Percentiles rank a stretch among this genome's conserved stretches.
These are phyloP conservation scores for Spizellomyces punctatus DNA, from an alignment of 192 early-diverging fungal genomes.

Conservation along the genomic window DNA sequence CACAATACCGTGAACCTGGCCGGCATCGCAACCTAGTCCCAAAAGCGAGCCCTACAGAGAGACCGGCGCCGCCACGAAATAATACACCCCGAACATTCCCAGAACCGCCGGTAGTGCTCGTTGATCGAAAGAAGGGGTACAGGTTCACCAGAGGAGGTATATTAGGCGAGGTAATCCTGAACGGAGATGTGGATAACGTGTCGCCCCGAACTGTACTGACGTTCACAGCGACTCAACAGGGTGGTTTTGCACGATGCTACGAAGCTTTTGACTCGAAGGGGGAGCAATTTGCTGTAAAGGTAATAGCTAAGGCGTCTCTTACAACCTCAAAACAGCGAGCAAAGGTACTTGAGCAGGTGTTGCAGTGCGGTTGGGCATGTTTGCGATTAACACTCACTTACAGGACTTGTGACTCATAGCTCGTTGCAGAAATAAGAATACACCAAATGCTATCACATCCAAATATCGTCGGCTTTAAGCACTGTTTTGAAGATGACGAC, in stretches of 20 bases:
- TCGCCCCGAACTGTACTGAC: constrained; percentile 26
- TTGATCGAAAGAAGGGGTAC: constrained; percentile 23
- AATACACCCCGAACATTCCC: constrained; percentile 17
- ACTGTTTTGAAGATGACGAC: constrained; percentile 85
- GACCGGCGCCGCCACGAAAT: not conserved
- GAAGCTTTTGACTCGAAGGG: constrained; percentile 59
- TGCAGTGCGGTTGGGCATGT: not conserved
- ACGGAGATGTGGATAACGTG: not conserved
- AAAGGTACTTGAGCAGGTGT: constrained; percentile 33
- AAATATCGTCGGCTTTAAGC: constrained; percentile 77
- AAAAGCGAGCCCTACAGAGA: not conserved
- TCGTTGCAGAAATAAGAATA: constrained; percentile 79
- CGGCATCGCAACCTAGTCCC: constrained; percentile 1
- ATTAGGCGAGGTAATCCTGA: constrained; percentile 30
- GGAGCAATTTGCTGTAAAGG: constrained; percentile 66
- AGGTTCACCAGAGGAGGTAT: constrained; percentile 27
- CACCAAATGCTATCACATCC: constrained; percentile 73
- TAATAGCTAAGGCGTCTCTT: constrained; percentile 58
- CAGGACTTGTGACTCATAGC: constrained; percentile 38
- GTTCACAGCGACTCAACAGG: constrained; percentile 37
- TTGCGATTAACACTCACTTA: constrained; percentile 14
- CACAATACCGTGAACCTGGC: constrained; percentile 1
- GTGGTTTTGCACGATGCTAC: constrained; percentile 88
- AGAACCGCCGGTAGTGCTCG: constrained; percentile 28
- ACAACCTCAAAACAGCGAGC: constrained; percentile 56